Conservation (phyloP, 257 asterid genomes). For the Solanum pimpinellifolium region DNA sequence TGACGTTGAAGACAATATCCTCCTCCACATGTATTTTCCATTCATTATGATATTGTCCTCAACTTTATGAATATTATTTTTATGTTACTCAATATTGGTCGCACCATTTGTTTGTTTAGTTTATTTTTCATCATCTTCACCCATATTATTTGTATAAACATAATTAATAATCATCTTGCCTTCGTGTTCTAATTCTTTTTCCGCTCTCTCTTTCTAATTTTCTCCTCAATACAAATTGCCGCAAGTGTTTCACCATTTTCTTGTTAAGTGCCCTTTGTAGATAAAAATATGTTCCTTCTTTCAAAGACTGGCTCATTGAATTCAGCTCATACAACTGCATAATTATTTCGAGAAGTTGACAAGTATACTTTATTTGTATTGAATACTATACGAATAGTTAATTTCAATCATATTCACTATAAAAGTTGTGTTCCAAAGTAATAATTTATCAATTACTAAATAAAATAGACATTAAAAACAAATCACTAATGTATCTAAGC, state of each 20-base stretch:
- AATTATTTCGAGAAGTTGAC: too few species aligned
- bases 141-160: not conserved
- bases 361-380: not conserved
- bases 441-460: not conserved
- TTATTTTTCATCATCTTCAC: not conserved
- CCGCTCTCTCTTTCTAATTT: not conserved
- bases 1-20: not conserved
- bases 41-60: not conserved
- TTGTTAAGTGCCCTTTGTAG: not conserved
- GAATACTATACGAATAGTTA: not conserved
- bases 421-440: not conserved
- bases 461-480: not conserved
- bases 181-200: not conserved
- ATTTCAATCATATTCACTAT: not conserved
- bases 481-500: not conserved
- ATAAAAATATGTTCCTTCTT: not conserved
- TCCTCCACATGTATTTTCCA: not conserved
- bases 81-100: not conserved
- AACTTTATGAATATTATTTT: not conserved
- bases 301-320: not conserved
- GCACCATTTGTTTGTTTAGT: not conserved
- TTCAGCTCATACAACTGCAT: not conserved
- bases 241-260: not conserved
- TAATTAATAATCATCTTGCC: not conserved
- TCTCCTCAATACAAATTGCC: not conserved